Conservation (phyloP, 1,139 yeast genomes). For the Petasospora fabianii region DNA sequence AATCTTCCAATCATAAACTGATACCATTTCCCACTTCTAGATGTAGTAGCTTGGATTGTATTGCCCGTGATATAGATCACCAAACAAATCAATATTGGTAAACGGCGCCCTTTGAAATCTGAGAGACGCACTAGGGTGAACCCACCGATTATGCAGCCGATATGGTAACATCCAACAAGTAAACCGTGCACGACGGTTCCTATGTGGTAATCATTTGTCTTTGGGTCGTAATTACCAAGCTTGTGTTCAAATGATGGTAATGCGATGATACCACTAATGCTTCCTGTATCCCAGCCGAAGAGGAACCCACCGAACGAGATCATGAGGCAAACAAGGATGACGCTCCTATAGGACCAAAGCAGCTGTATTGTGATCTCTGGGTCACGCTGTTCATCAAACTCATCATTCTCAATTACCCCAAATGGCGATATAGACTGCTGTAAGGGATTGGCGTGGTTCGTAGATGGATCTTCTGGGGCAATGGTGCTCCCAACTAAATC, state of each 20-base stretch:
- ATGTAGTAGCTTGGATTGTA: conserved; percentile 57
- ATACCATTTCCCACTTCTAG: conserved; percentile 41
- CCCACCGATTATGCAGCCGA: conserved; percentile 72
- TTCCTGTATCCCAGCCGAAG: conserved; percentile 77
- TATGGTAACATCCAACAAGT: conserved; percentile 63
- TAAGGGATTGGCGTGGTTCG: no score
- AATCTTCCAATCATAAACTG: conserved; percentile 61
- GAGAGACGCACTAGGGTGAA: conserved; percentile 51
- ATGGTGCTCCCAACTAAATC: neutral
- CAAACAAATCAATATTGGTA: conserved; percentile 53
- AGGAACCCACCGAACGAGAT: conserved; percentile 68
- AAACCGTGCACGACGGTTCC: conserved; percentile 57
- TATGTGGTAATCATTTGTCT: no score
- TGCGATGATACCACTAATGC: conserved; percentile 72
- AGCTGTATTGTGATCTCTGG: conserved; percentile 1
- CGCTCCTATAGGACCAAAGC: conserved; percentile 5
- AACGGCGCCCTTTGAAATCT: conserved; percentile 59
- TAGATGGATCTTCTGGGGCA: neutral
- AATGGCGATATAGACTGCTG: no score
- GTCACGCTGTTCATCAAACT: neutral
- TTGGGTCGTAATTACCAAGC: no score
- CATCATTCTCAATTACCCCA: no score
- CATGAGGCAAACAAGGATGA: conserved; percentile 36
- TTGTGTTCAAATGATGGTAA: conserved; percentile 56
- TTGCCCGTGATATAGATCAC: conserved; percentile 58